Evolutionary conservation across 768 basidiomycete genomes (phyloP).

Genomic region (Amanita brunnescens): DNA sequence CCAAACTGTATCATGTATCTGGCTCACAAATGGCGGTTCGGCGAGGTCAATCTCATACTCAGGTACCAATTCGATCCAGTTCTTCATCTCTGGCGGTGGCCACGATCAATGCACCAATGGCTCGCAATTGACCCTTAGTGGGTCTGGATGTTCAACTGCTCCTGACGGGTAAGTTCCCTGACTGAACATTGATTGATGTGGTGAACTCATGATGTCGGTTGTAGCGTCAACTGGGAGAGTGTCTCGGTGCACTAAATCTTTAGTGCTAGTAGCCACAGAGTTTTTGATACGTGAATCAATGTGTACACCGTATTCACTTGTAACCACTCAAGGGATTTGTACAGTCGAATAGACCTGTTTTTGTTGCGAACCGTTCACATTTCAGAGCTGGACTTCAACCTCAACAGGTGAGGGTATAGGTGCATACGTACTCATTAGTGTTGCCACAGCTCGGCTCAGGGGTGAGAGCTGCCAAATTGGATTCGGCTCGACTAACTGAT

Average conservation of each 20-base stretch:
- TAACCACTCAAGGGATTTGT: background rate
- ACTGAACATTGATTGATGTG: constrained; percentile 5
- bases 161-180: constrained; percentile 12
- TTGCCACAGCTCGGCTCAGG: no score
- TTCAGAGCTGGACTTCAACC: background rate
- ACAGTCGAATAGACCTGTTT: background rate
- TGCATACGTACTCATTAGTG: no score
- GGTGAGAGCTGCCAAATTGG: background rate
- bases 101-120: constrained; percentile 14
- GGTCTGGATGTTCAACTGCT: constrained; percentile 14
- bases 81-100: constrained; percentile 12
- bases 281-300: background rate
- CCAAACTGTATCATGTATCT: constrained; percentile 9
- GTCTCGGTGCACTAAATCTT: background rate
- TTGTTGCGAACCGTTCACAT: background rate
- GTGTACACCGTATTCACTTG: background rate
- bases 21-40: constrained; percentile 8
- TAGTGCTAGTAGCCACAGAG: background rate
- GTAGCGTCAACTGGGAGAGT: constrained; percentile 15
- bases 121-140: constrained; percentile 3
- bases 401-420: no score
- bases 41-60: constrained; percentile 14
- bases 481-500: background rate
- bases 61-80: constrained; percentile 11
- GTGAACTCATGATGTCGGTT: constrained; percentile 3